These are phyloP conservation scores for Limnanthes douglasii DNA, from an alignment of 345 rosid genomes.

Conservation along the genomic window DNA sequence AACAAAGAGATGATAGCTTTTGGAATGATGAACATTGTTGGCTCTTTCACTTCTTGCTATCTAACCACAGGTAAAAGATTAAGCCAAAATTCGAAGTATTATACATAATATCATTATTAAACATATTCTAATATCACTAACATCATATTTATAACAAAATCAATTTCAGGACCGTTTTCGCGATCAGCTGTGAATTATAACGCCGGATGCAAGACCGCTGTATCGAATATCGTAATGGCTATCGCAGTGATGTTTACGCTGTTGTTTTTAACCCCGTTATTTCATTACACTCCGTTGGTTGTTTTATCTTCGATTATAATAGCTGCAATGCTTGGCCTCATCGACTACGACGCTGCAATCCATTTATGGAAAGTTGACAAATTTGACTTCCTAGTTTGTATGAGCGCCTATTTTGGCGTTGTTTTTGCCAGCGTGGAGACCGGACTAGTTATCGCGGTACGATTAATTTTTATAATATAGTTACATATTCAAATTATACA, in stretches of 20 bases:
- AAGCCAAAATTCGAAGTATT: background rate
- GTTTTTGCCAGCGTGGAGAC: slow-evolving; percentile 74
- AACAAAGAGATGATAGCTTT: slow-evolving; percentile 97
- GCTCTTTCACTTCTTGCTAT: slow-evolving; percentile 90
- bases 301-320: slow-evolving; percentile 79
- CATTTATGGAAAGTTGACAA: slow-evolving; percentile 84
- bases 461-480: slow-evolving; percentile 2
- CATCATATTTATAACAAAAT: too few species aligned
- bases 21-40: slow-evolving; percentile 87
- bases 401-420: slow-evolving; percentile 69
- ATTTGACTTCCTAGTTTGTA: slow-evolving; percentile 71
- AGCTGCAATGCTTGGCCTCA: slow-evolving; percentile 83
- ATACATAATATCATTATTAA: background rate
- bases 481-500: background rate
- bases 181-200: slow-evolving; percentile 88
- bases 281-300: slow-evolving; percentile 85
- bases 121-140: background rate
- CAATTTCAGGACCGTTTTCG: slow-evolving; percentile 77
- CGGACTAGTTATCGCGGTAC: slow-evolving; percentile 62
- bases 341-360: slow-evolving; percentile 70
- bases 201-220: slow-evolving; percentile 81
- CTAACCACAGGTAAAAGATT: slow-evolving; percentile 45
- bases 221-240: slow-evolving; percentile 91
- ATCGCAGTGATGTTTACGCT: slow-evolving; percentile 70
- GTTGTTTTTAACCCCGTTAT: slow-evolving; percentile 70